These are phyloP conservation scores for Candida smagusa DNA, from an alignment of 1,139 yeast genomes.

Conservation along the genomic window DNA sequence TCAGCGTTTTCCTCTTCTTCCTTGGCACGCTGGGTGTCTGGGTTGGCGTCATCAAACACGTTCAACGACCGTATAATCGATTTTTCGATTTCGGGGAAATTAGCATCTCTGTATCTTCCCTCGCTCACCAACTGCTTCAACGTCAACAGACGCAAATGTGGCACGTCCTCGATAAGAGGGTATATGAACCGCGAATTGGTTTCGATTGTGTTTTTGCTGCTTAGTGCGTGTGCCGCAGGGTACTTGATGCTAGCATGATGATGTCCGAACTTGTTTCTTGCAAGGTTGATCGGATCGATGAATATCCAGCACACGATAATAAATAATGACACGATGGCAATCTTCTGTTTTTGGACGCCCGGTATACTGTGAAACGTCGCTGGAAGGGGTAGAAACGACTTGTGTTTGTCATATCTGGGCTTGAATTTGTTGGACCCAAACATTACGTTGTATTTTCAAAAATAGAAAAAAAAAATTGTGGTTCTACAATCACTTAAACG, in stretches of 20 bases:
- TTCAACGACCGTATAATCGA: constrained; percentile 36
- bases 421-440: constrained; percentile 17
- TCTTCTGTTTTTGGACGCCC: constrained; percentile 15
- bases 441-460: constrained; percentile 1
- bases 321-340: constrained; percentile 15
- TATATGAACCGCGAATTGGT: constrained; percentile 54
- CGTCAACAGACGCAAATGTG: constrained; percentile 53
- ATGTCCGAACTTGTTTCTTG: constrained; percentile 8
- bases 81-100: constrained; percentile 36
- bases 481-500: constrained; percentile 2
- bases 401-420: constrained; percentile 24
- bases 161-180: constrained; percentile 68
- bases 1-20: constrained; percentile 41
- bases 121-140: constrained; percentile 48
- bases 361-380: constrained; percentile 26
- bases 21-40: constrained; percentile 28
- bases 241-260: constrained; percentile 14
- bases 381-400: constrained; percentile 30
- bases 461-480: background rate
- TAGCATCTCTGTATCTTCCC: constrained; percentile 36
- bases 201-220: constrained; percentile 32
- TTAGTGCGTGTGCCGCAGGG: constrained; percentile 35
- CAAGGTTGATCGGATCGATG: constrained; percentile 21
- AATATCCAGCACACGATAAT: constrained; percentile 22
- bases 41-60: constrained; percentile 46